Conservation (phyloP, 208 protist genomes). For the Trypanosoma conorhini region DNA sequence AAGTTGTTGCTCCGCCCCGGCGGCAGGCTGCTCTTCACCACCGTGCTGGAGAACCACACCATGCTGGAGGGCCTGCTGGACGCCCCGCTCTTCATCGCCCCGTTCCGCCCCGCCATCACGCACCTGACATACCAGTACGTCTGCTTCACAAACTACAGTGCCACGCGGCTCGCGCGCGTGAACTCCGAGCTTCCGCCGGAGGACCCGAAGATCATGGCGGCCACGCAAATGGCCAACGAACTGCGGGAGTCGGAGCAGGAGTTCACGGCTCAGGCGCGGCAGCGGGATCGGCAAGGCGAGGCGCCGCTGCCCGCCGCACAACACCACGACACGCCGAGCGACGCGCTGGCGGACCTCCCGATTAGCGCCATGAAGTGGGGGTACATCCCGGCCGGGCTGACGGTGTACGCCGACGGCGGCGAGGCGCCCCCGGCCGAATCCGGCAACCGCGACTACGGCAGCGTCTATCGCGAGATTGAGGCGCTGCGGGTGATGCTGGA, state of each 20-base stretch:
- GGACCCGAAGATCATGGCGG: constrained; percentile 39
- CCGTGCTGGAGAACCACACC: constrained; percentile 90
- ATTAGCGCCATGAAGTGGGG: constrained; percentile 71
- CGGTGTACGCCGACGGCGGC: constrained; percentile 63
- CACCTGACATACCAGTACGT: constrained; percentile 95
- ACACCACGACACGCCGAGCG: constrained; percentile 30
- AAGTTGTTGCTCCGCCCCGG: constrained; percentile 58
- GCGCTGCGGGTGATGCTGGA: constrained; percentile 56
- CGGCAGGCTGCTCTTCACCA: constrained; percentile 89
- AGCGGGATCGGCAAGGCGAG: constrained; percentile 63
- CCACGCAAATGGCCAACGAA: constrained; percentile 68
- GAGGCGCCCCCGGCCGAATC: constrained; percentile 13
- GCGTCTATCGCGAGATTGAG: constrained; percentile 39
- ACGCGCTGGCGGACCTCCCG: constrained; percentile 32
- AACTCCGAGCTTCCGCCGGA: constrained; percentile 34
- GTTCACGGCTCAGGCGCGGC: constrained; percentile 64
- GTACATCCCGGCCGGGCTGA: constrained; percentile 76
- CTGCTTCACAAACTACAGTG: constrained; percentile 88
- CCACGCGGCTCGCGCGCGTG: constrained; percentile 36
- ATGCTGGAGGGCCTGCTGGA: constrained; percentile 70
- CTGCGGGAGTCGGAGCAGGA: constrained; percentile 65
- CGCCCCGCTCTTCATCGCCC: constrained; percentile 75
- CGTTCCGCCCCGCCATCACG: constrained; percentile 77
- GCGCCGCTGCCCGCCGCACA: constrained; percentile 34
- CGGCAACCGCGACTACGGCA: constrained; percentile 32